These are phyloP conservation scores for Scytalidium lignicola DNA, from an alignment of 2,329 filamentous ascomycete genomes.

Conservation along the genomic window DNA sequence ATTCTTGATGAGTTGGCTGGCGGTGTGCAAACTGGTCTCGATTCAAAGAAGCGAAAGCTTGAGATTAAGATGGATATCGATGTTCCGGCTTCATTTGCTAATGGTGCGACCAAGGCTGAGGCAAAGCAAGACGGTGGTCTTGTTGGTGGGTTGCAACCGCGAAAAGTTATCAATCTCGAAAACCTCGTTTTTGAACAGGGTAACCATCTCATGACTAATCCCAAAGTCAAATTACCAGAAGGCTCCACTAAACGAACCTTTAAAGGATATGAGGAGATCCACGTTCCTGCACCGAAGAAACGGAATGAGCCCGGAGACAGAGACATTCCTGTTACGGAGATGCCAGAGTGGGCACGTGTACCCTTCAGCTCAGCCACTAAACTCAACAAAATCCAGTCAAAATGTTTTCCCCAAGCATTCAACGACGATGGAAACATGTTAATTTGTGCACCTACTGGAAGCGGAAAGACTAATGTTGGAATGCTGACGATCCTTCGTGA, in stretches of 20 bases:
- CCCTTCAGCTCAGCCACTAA: constrained; percentile 84
- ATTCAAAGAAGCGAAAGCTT: constrained; percentile 57
- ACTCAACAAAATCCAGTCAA: constrained; percentile 92
- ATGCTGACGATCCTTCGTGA: constrained; percentile 96
- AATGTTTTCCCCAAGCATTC: constrained; percentile 87
- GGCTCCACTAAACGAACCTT: constrained; percentile 93
- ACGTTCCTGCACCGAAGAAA: constrained; percentile 89
- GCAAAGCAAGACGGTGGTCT: constrained; percentile 60
- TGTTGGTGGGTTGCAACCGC: constrained; percentile 78
- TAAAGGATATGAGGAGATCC: constrained; percentile 98
- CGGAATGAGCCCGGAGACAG: constrained; percentile 75
- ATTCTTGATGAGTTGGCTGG: constrained; percentile 87
- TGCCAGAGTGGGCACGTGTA: constrained; percentile 85
- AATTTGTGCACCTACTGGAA: constrained; percentile 93
- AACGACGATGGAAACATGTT: constrained; percentile 96
- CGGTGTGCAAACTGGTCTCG: constrained; percentile 54
- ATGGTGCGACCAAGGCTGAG: constrained; percentile 43
- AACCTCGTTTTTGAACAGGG: constrained; percentile 97
- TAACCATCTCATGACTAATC: constrained; percentile 99
- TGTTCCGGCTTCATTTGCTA: constrained; percentile 55
- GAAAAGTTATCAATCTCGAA: constrained; percentile 85
- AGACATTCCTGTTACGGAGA: constrained; percentile 76
- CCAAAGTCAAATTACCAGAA: constrained; percentile 87
- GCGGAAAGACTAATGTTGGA: constrained; percentile 96
- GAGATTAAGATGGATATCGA: constrained; percentile 97